These are phyloP conservation scores for Hypsizygus marmoreus DNA, from an alignment of 768 basidiomycete genomes.

Conservation along the genomic window DNA sequence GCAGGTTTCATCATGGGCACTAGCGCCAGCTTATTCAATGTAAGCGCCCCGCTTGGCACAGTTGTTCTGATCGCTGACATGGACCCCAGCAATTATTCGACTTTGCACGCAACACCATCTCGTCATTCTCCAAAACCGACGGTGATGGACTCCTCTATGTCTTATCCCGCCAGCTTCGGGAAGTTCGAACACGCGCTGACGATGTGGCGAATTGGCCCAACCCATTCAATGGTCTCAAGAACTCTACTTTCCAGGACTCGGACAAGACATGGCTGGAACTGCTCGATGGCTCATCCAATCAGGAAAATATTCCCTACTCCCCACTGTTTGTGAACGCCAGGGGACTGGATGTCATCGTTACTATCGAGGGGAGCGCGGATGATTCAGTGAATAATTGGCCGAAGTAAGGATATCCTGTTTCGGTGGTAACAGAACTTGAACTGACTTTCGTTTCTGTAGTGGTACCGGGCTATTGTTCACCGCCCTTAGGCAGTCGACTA, in stretches of 20 bases:
- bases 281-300: constrained; percentile 72
- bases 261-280: constrained; percentile 56
- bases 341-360: constrained; percentile 72
- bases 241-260: constrained; percentile 53
- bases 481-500: constrained; percentile 42
- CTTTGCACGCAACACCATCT: constrained; percentile 42
- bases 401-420: constrained; percentile 48
- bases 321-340: constrained; percentile 72
- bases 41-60: constrained; percentile 20
- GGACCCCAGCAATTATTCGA: constrained; percentile 50
- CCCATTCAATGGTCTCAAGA: constrained; percentile 54
- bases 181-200: constrained; percentile 52
- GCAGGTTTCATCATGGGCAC: constrained; percentile 74
- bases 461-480: constrained; percentile 55
- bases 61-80: not conserved
- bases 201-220: constrained; percentile 75
- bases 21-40: constrained; percentile 71
- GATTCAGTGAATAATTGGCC: constrained; percentile 64
- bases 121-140: constrained; percentile 37
- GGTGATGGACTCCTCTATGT: constrained; percentile 46
- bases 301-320: constrained; percentile 70
- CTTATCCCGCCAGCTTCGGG: constrained; percentile 46
- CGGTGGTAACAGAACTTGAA: not conserved
- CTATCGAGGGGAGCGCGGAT: constrained; percentile 68
- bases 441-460: constrained; percentile 27